Base-by-base conservation (phyloP, 306 rosid genomes). In the Herpetospermum pedunculosum region DNA sequence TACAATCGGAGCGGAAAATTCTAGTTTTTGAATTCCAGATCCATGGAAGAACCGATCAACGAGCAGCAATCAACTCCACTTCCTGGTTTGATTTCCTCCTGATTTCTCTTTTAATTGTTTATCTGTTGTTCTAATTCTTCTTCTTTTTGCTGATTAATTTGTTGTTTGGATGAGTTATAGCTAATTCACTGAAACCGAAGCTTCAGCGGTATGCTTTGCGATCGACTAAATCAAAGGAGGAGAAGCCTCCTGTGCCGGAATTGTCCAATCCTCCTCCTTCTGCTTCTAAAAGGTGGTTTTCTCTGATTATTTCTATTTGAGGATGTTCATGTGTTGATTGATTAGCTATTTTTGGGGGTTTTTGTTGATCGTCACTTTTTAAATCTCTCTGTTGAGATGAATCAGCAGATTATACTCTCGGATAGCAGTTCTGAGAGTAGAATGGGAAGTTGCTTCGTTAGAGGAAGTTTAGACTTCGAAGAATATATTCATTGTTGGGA, bases 171-270 rank as follows among this genome's bases (percentile, higher is more conserved):
- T 60, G 65, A 37, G 85, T 75, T 71, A n/a, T n/a, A 88, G 96
- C 87, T n/a, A 87, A 85, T 47, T 53, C 81, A 0, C 77, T 12
- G 46, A 85, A 55, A 79, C 49, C 83, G 7, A 79, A 82, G 85
- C 87, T 87, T 55, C 90, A 65, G 48, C 83, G 89, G 19, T 89
- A 92, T 26, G 73, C 88, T 6, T 81, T 92, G 65, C 89, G 97
- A 44, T 89, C 97, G 7, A 19, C 59, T 14, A 92, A 84, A 73
- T 8, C 74, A 16, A 87, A 83, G 78, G 92, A 85, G 35, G 85
- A 80, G 55, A 87, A 81, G 65, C 75, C 79, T 1, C 69, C 77
- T 35, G 82, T 14, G 8, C 25, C 86, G 1, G 84, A 88, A 53
- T 60, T 74, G 55, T 34, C 89, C 26, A 74, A 5, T 70, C 75